Evolutionary conservation across 352 stramenopile species (phyloP), one percentile per base, ranked within the genome.

Genomic region (Phytophthora podocarpi): DNA sequence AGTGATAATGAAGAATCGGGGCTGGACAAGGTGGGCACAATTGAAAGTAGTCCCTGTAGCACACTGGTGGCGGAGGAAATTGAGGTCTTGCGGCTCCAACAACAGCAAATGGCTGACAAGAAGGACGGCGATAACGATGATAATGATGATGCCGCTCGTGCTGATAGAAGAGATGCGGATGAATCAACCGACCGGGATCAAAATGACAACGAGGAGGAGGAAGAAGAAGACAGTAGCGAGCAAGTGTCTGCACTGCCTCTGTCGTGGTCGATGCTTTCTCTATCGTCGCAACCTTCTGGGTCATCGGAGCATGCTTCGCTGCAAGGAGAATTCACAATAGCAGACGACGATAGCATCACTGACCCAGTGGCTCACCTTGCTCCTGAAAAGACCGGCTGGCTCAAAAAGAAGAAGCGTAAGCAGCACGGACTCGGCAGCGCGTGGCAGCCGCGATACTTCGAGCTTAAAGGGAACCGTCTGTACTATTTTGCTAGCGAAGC

Each of bases 361-460:
- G 55, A 71, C 32, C 42, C 45, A 37, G 54, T 21, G 0, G 43
- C 53, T 26, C 45, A 68, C 39, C 23, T 75, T 18, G 54, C 75
- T 18, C 81, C 81, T 0, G 74, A 89, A 57, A 91, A 90, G 55
- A 89, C 75, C 2, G 82, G 82, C 5, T 92, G 85, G 80, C 76
- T 91, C 15, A 89, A 90, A 62, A 94, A 92, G 65, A 87, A 88
- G 40, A 89, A 76, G 23, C 81, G 80, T 30, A 92, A 91, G 58
- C 84, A 90, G 39, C 84, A 79, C 26, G 85, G 85, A n/a, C 57
- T 91, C 2, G 46, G 62, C 11, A 90, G 85, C 32, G 74, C 85
- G 23, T 92, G 81, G 85, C 82, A 94, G 32, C 64, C 74, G 37
- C 79, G 85, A 15, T 94, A 88, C 64, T 94, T 92, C 47, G 85